Base-by-base conservation (phyloP, 768 basidiomycete species). In the Boletus tomentosulus region DNA sequence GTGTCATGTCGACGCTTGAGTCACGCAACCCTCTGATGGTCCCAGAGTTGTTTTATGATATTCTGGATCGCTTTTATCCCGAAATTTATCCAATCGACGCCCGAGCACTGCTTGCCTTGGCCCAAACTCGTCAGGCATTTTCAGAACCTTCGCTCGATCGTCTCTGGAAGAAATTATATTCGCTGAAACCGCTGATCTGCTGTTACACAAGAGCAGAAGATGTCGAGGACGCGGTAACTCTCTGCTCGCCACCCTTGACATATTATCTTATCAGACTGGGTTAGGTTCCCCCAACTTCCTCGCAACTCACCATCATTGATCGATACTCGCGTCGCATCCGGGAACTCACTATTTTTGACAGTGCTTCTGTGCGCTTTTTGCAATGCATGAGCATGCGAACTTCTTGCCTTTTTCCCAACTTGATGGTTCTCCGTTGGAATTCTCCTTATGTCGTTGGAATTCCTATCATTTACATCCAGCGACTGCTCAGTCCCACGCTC, bases 151-250 rank as follows among this genome's bases (percentile, higher is more conserved):
- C 61, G 2, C 51, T 63, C 28, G 19, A 54, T 46, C 37, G 48
- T 44, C 34, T 60, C 5, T 62, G 58, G 61, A 46, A 24, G 39
- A 41, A 12, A 13, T 16, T 57, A 24, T 1, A 1, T 31, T 57
- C 58, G 6, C 62, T 63, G 24, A 2, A 41, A 27, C 62, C 58
- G 8, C 34, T 63, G 7, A 28, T 63, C 6, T 46, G 48, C 3
- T 60, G 60, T 19, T 62, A 56, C n/a, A 37, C 41, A 1, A 38
- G 10, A 6, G 6, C 2, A 11, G 37, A 28, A 28, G 22, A 45
- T 10, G 11, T 33, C 10, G 16, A 41, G 10, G 19, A 45, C 11
- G 2, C 1, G 46, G 53, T 44, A 28, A 42, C 3, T 35, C 16
- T 16, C 31, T 28, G 3, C 30, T 16, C 16, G 28, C n/a, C 15